Evolutionary conservation across 805 yeast species (phyloP).

Genomic region (Cyberlindnera lachancei): DNA sequence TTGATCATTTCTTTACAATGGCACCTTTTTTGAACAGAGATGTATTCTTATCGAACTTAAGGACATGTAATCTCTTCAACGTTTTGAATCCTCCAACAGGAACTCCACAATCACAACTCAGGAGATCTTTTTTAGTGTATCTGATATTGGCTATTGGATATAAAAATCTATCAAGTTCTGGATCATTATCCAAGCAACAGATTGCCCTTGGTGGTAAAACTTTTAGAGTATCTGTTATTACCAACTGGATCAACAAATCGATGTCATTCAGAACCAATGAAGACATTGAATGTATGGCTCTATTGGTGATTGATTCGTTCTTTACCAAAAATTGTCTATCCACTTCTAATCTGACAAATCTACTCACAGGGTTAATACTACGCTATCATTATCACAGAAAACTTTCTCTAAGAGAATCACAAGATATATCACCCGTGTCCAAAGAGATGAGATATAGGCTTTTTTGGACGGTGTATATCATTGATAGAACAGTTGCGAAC

Average conservation of each 20-base stretch:
- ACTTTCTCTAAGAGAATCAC: conserved; percentile 5
- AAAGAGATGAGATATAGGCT: conserved; percentile 36
- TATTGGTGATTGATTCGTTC: conserved; percentile 46
- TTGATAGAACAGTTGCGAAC: conserved; percentile 42
- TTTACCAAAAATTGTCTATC: conserved; percentile 47
- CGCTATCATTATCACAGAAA: conserved; percentile 40
- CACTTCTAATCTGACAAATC: conserved; percentile 45
- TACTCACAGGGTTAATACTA: conserved; percentile 38
- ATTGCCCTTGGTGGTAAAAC: conserved; percentile 5
- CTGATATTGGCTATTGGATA: conserved; percentile 16
- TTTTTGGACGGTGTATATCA: conserved; percentile 41
- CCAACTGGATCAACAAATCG: conserved; percentile 10
- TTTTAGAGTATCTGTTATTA: conserved; percentile 5
- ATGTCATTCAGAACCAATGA: conserved; percentile 33
- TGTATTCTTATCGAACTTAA: conserved; percentile 8
- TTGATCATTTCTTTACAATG: conserved; percentile 8
- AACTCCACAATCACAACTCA: conserved; percentile 5
- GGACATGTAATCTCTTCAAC: conserved; percentile 10
- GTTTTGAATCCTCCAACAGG: conserved; percentile 10
- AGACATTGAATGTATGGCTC: conserved; percentile 34
- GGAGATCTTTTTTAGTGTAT: conserved; percentile 12
- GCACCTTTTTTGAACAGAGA: conserved; percentile 17
- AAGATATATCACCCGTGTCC: conserved; percentile 18
- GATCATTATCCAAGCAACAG: conserved; percentile 7
- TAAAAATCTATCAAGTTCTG: conserved; percentile 10